Evolutionary conservation across 2,329 filamentous ascomycete genomes (phyloP).

Genomic region (Coleophoma eucalyptorum): DNA sequence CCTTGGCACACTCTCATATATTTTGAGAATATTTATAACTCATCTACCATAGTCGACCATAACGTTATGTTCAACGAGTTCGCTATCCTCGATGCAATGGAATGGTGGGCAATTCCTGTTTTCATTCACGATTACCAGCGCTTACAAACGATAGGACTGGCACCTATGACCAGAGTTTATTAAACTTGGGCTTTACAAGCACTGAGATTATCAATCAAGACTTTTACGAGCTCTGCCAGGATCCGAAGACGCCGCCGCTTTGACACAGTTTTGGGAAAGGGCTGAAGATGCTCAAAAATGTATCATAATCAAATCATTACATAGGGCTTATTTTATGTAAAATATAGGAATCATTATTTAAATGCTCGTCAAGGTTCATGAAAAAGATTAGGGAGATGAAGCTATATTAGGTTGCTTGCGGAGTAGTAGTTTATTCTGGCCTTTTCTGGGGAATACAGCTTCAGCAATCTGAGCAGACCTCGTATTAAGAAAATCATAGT

Average conservation of each 20-base stretch:
- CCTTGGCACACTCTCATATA: background rate
- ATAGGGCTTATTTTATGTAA: too few relatives aligned
- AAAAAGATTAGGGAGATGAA: too few relatives aligned
- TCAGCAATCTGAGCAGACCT: too few relatives aligned
- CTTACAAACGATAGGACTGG: background rate
- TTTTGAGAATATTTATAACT: background rate
- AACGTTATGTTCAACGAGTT: background rate
- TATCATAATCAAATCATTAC: too few relatives aligned
- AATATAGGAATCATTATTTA: too few relatives aligned
- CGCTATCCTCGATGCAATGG: background rate
- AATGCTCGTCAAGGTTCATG: too few relatives aligned
- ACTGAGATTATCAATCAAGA: conserved; percentile 6
- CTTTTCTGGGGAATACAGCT: too few relatives aligned
- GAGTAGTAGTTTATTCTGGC: too few relatives aligned
- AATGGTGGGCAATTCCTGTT: background rate
- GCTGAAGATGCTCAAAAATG: too few relatives aligned
- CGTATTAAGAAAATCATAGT: too few relatives aligned
- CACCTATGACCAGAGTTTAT: background rate
- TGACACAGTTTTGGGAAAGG: too few relatives aligned
- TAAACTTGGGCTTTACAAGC: background rate
- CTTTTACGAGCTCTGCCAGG: conserved; percentile 6
- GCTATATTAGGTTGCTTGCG: too few relatives aligned
- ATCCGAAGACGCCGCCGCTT: background rate
- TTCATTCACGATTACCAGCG: background rate
- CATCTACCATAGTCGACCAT: background rate